Conservation (phyloP, 2,329 filamentous ascomycete genomes). For the Aspergillus tanneri region DNA sequence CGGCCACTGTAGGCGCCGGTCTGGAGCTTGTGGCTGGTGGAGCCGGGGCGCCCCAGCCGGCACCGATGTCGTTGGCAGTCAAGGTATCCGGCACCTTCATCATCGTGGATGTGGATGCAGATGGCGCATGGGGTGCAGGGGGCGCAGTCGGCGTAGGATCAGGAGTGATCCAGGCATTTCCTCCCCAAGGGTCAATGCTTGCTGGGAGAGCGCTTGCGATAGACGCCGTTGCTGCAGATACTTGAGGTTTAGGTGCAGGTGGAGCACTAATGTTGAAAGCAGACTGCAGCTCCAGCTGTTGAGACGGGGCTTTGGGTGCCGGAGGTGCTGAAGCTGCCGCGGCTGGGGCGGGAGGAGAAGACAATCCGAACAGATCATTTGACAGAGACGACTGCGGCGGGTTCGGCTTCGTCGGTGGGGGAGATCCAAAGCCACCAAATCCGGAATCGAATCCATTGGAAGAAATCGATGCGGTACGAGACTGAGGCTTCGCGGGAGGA, state of each 20-base stretch:
- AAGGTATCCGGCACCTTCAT: slow-evolving; percentile 49
- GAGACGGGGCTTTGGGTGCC: slow-evolving; percentile 38
- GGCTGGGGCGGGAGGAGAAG: slow-evolving; percentile 45
- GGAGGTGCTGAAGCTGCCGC: slow-evolving; percentile 47
- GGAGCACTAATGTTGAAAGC: slow-evolving; percentile 72
- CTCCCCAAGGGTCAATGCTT: slow-evolving; percentile 75
- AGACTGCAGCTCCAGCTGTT: slow-evolving; percentile 54
- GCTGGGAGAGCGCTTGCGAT: slow-evolving; percentile 41
- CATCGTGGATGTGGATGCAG: slow-evolving; percentile 33
- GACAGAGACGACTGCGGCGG: slow-evolving; percentile 56
- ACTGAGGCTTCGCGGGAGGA: slow-evolving; percentile 43
- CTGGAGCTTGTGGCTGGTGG: slow-evolving; percentile 26
- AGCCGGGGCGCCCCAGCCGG: slow-evolving; percentile 59
- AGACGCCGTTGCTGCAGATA: slow-evolving; percentile 43
- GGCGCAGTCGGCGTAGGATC: slow-evolving; percentile 56
- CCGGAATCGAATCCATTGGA: slow-evolving; percentile 64
- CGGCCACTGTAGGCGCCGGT: slow-evolving; percentile 65
- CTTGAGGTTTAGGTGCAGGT: slow-evolving; percentile 42
- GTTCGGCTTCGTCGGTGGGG: slow-evolving; percentile 46
- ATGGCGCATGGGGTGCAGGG: slow-evolving; percentile 34
- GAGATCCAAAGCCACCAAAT: slow-evolving; percentile 60
- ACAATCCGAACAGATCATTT: slow-evolving; percentile 80
- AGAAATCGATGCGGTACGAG: slow-evolving; percentile 51
- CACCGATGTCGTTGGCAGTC: slow-evolving; percentile 62
- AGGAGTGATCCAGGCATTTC: slow-evolving; percentile 75